These are phyloP conservation scores for Athelia psychrophila DNA, from an alignment of 1,284 basidiomycete genomes.

Conservation along the genomic window DNA sequence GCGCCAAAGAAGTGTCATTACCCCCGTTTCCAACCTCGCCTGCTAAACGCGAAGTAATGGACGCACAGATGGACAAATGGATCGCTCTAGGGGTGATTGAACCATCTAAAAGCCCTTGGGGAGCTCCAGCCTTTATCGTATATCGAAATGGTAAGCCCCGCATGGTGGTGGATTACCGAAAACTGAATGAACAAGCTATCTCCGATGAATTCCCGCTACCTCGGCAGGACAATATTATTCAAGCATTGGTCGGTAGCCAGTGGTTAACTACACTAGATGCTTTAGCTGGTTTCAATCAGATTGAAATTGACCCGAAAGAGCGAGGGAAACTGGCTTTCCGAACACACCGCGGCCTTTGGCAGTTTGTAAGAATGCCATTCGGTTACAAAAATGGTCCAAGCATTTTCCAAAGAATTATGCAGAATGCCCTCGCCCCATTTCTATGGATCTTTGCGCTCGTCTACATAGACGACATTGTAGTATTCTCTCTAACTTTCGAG, in stretches of 20 bases:
- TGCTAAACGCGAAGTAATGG: slow-evolving; percentile 23
- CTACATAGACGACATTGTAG: slow-evolving; percentile 36
- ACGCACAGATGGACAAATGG: slow-evolving; percentile 22
- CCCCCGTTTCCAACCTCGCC: slow-evolving; percentile 22
- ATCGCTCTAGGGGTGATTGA: slow-evolving; percentile 21
- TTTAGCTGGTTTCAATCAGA: slow-evolving; percentile 36
- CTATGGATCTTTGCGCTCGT: slow-evolving; percentile 37
- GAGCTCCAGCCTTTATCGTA: slow-evolving; percentile 21
- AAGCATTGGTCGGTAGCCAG: slow-evolving; percentile 27
- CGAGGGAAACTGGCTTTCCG: slow-evolving; percentile 33
- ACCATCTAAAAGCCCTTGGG: slow-evolving; percentile 26
- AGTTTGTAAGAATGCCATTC: slow-evolving; percentile 42
- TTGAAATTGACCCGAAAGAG: slow-evolving; percentile 25
- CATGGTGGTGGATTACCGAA: slow-evolving; percentile 26
- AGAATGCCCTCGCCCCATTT: slow-evolving; percentile 31
- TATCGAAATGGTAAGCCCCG: slow-evolving; percentile 19
- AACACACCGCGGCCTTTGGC: slow-evolving; percentile 34
- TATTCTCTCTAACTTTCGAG: slow-evolving; percentile 27
- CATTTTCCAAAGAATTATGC: slow-evolving; percentile 39
- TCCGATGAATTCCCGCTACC: slow-evolving; percentile 42
- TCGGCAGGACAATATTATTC: slow-evolving; percentile 32
- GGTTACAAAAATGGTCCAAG: slow-evolving; percentile 36
- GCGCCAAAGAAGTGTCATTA: slow-evolving; percentile 15
- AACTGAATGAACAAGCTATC: slow-evolving; percentile 28
- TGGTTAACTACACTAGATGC: slow-evolving; percentile 34